phyloP scores from a whole-genome alignment of 495 filamentous ascomycete species.

The Symbiotaphrina buchneri region DNA sequence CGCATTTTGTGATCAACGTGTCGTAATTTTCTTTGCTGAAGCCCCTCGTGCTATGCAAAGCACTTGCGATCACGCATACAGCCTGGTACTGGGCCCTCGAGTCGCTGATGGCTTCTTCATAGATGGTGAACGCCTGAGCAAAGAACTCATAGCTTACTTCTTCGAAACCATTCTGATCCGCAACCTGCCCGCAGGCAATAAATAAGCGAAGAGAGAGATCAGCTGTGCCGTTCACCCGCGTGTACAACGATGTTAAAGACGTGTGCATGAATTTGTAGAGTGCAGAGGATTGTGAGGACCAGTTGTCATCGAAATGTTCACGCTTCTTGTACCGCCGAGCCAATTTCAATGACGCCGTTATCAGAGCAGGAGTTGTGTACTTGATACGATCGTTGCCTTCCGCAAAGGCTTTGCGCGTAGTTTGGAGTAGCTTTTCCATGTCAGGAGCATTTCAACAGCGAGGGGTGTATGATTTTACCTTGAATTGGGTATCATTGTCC shows the following conservation, averaged over 20 bases:
- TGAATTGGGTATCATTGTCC: constrained; percentile 84
- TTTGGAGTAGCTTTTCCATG: constrained; percentile 50
- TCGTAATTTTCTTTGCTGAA: constrained; percentile 96
- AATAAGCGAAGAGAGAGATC: constrained; percentile 80
- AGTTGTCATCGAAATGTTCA: constrained; percentile 90
- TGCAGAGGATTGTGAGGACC: constrained; percentile 70
- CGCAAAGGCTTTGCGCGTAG: constrained; percentile 62
- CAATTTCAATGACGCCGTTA: constrained; percentile 77
- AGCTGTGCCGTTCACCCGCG: constrained; percentile 61
- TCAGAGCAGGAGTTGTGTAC: constrained; percentile 79
- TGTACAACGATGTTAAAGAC: constrained; percentile 68
- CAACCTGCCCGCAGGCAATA: constrained; percentile 74
- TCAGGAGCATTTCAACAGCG: neutral
- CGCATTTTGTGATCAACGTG: constrained; percentile 92
- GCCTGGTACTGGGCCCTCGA: constrained; percentile 94
- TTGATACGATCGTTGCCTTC: constrained; percentile 92
- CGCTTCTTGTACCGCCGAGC: constrained; percentile 74
- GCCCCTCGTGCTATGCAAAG: constrained; percentile 61
- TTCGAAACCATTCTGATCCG: constrained; percentile 80
- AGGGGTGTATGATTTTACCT: constrained; percentile 19
- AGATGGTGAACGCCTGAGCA: constrained; percentile 93
- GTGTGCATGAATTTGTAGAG: constrained; percentile 91
- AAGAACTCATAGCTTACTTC: constrained; percentile 97
- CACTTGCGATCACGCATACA: constrained; percentile 81
- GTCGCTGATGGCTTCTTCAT: constrained; percentile 88